Percentiles rank a stretch among this genome's conserved stretches.
phyloP scores from a whole-genome alignment of 2,329 filamentous ascomycete species.

The Fusarium pininemorale region DNA sequence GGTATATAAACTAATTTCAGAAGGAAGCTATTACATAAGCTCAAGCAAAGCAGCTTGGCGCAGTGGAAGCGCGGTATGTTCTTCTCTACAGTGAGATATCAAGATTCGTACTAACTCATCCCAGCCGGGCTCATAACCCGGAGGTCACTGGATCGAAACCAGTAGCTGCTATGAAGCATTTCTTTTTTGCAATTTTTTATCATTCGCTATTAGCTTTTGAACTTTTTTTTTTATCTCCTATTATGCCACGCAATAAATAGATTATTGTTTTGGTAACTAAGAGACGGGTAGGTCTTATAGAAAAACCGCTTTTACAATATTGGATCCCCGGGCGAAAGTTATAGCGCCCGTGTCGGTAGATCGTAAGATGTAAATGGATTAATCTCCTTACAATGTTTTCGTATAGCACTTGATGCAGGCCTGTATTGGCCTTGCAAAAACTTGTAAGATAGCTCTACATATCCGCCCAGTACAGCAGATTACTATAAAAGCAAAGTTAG shows the following conservation, averaged over 20 bases:
- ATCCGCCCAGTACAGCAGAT: neutral
- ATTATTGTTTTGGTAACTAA: rapidly evolving
- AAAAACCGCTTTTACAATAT: neutral
- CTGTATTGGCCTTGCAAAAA: neutral
- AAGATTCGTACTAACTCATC: constrained; percentile 1
- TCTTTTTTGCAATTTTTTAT: neutral
- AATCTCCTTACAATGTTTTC: neutral
- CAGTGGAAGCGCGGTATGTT: constrained; percentile 37
- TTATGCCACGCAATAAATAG: rapidly evolving
- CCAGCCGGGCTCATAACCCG: constrained; percentile 37
- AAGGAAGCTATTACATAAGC: neutral
- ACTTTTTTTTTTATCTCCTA: too few species aligned
- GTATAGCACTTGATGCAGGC: rapidly evolving
- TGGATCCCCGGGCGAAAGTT: rapidly evolving
- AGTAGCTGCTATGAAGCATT: constrained; percentile 26
- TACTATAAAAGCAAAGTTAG: too few species aligned
- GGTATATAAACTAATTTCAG: rapidly evolving
- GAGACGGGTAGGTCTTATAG: rapidly evolving
- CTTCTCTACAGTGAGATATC: neutral
- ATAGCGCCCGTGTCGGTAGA: neutral
- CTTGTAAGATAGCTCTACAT: too few species aligned
- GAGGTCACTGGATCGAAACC: constrained; percentile 34
- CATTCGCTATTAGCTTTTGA: too few species aligned
- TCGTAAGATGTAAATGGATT: too few species aligned
- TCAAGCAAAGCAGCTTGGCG: constrained; percentile 35